A percentile compares a stretch with the other conserved stretches of the same genome.
Evolutionary conservation across 2,329 filamentous ascomycete genomes (phyloP).

Genomic region (Aspergillus caelatus): DNA sequence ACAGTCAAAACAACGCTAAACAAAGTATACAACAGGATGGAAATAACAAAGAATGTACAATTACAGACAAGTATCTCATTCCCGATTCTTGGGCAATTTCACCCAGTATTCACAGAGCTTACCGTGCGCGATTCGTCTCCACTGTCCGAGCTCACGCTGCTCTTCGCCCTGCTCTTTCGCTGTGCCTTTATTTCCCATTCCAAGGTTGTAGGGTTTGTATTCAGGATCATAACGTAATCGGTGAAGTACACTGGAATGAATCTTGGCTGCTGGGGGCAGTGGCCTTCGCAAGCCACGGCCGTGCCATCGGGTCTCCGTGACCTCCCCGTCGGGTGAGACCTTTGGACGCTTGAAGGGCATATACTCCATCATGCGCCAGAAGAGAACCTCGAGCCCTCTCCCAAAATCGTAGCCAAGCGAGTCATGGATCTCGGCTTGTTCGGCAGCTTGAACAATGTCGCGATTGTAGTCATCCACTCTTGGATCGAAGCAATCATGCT

Average conservation of each 20-base stretch:
- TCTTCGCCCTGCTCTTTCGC: constrained; percentile 4
- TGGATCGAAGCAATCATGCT: constrained; percentile 23
- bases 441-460: constrained; percentile 12
- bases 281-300: constrained; percentile 17
- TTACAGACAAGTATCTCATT: background rate
- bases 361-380: constrained; percentile 24
- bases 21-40: background rate
- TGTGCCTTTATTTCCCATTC: constrained; percentile 15
- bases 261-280: constrained; percentile 15
- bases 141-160: constrained; percentile 10
- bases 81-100: background rate
- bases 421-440: constrained; percentile 18
- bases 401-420: constrained; percentile 22
- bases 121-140: constrained; percentile 9
- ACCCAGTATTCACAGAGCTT: constrained; percentile 8
- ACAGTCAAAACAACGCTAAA: background rate
- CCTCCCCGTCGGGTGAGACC: constrained; percentile 17
- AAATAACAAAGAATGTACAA: background rate
- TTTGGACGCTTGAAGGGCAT: constrained; percentile 21
- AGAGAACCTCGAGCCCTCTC: constrained; percentile 17
- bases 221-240: constrained; percentile 15
- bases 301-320: constrained; percentile 21
- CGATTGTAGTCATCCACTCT: background rate
- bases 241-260: constrained; percentile 21
- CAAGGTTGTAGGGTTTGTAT: constrained; percentile 25